Base-by-base conservation (phyloP, 2,329 filamentous ascomycete species). In the Blumeria graminis region DNA sequence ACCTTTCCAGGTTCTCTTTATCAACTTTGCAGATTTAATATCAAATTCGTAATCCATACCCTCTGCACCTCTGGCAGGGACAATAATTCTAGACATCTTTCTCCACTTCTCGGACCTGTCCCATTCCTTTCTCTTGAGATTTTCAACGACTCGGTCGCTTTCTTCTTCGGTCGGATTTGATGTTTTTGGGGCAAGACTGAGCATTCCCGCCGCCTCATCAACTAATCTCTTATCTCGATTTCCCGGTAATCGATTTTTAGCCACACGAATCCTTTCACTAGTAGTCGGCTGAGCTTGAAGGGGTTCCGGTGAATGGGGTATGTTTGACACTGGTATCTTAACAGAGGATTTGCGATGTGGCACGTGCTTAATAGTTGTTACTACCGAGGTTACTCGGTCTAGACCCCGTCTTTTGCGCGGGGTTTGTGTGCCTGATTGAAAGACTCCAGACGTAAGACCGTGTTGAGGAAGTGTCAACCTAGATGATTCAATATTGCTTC, bases 1-100 rank as follows among this genome's bases (percentile, higher is more conserved):
- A 34, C 92, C 92, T 67, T 98, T 98, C 92, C 92, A 98, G 1
- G 88, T 93, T 57, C 92, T 79, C 61, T 89, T 84, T 58, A 94
- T 81, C 46, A 98, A 73, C 68, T 95, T 89, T n/a, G 84, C 75
- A 66, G 84, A 85, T 60, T 76, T 80, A 39, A 78, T 76, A 68
- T 95, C 88, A 66, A 96, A 96, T 56, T 88, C 84, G 63, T 79
- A 81, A 59, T 78, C 70, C 69, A 78, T 80, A 53, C 78, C 78
- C 65, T 76, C 71, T 38, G 74, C 73, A 57, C 74, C 71, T 46
- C 62, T 70, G 41, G 72, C 73, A n/a, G 68, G 70, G 54, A 71
- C 75, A 58, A 74, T 66, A 22, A 78, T 69, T 62, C 74, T 78
- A 58, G 79, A 78, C 79, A 82, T 82, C 63, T 72, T 78, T 56